Conservation (phyloP, 345 rosid species). For the Moricandia moricandioides region DNA sequence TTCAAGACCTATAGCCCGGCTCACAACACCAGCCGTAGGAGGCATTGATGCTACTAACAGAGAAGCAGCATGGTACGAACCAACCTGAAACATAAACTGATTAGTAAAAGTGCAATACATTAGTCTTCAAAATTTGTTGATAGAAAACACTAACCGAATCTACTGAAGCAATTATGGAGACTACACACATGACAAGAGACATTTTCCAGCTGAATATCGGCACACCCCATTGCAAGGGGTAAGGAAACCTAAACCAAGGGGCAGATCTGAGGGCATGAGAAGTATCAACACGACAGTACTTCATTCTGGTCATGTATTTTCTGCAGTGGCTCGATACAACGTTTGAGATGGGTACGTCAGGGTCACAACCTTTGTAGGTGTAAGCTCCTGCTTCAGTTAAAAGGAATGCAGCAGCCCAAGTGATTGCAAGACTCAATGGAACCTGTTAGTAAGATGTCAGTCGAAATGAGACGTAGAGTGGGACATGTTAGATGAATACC, state of each 20-base stretch:
- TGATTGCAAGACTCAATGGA: conserved; percentile 88
- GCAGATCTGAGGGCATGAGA: conserved; percentile 79
- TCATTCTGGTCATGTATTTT: conserved; percentile 75
- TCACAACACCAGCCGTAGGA: conserved; percentile 87
- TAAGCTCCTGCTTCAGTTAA: conserved; percentile 84
- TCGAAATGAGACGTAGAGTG: neutral
- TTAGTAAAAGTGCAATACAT: neutral
- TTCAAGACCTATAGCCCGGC: conserved; percentile 96
- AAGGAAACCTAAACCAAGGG: conserved; percentile 98
- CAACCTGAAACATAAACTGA: conserved; percentile 54
- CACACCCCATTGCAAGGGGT: conserved; percentile 97
- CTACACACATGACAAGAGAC: conserved; percentile 91
- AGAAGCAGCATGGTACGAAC: conserved; percentile 93
- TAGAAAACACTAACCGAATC: conserved; percentile 76
- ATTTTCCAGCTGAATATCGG: conserved; percentile 88
- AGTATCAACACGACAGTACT: conserved; percentile 82
- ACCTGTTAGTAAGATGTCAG: conserved; percentile 50
- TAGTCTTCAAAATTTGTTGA: neutral
- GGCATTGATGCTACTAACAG: conserved; percentile 87
- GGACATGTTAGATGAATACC: neutral
- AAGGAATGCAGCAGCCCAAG: conserved; percentile 90
- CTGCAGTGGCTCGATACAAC: conserved; percentile 84
- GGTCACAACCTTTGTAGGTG: conserved; percentile 79
- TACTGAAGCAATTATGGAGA: conserved; percentile 73
- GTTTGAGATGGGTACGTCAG: conserved; percentile 70